Base-by-base conservation (phyloP, 805 yeast genomes). In the Brettanomyces anomalus region DNA sequence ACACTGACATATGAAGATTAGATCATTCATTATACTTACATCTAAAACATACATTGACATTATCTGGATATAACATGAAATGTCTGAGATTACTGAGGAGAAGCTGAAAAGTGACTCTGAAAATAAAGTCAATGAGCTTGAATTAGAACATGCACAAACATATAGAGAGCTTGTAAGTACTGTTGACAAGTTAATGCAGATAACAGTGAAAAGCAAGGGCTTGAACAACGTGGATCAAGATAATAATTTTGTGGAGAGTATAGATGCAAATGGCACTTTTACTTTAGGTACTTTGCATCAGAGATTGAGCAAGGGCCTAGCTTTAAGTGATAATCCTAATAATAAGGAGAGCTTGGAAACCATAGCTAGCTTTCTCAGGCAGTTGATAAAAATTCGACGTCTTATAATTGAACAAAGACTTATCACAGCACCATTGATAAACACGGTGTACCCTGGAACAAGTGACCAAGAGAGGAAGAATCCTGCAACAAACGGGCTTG, bases 101-200 rank as follows among this genome's bases (percentile, higher is more conserved):
- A 24, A 2, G 28, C 28, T 24, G 28, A 24, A 2, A 11, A 11
- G 10, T 11, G 10, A 3, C 10, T 24, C 28, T 24, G 10, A 24
- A 11, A 24, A 24, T 7, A 24, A n/a, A 6, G 18, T 32, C 3
- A 16, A 14, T 8, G 14, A 39, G n/a, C 48, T 54, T n/a, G 59
- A 52, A 43, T 39, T 45, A 32, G 54, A 55, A 44, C 67, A 68
- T 43, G 65, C 61, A 0, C 42, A 49, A 21, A 47, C 61, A 0
- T 65, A 68, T 44, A 46, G 50, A n/a, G 56, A 60, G 17, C 48
- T 69, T 13, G 45, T 67, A 4, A 38, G 47, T 15, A 46, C 57
- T 0, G 41, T 68, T 20, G 74, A 70, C 43, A 48, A 54, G 15
- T 46, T 70, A 7, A 44, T 62, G 42, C 32, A 33, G 32, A 26